Evolutionary conservation across 2,329 filamentous ascomycete species (phyloP).

Genomic region (Stachybotrys elegans): DNA sequence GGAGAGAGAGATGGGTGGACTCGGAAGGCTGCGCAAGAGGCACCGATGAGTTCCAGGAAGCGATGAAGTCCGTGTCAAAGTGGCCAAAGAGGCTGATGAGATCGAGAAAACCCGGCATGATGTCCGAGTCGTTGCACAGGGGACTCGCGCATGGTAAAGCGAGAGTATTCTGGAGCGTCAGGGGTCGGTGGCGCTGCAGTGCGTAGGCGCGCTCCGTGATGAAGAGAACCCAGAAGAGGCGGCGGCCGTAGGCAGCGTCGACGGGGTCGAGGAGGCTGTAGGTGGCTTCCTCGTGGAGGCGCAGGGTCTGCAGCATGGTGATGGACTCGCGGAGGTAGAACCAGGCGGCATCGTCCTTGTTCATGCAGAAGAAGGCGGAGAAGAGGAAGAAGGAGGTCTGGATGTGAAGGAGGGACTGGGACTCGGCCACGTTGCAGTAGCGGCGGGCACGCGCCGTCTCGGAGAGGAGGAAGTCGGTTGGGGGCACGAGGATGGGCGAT

Average conservation of each 20-base stretch:
- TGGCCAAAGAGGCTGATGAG: slow-evolving; percentile 19
- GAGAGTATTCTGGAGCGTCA: slow-evolving; percentile 18
- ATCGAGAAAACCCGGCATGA: slow-evolving; percentile 24
- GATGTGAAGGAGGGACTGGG: slow-evolving; percentile 18
- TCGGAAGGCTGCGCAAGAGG: slow-evolving; percentile 3
- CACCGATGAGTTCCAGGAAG: slow-evolving; percentile 18
- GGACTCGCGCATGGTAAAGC: slow-evolving; percentile 14
- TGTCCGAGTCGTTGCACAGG: slow-evolving; percentile 16
- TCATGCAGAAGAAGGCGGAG: slow-evolving; percentile 21
- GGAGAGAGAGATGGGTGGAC: slow-evolving; percentile 1
- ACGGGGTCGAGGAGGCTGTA: slow-evolving; percentile 10
- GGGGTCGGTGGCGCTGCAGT: slow-evolving; percentile 21
- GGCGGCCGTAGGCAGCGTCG: slow-evolving; percentile 13
- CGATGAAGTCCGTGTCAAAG: slow-evolving; percentile 21
- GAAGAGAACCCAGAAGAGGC: slow-evolving; percentile 24
- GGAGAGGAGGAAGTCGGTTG: slow-evolving; percentile 17
- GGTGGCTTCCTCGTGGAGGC: slow-evolving; percentile 21
- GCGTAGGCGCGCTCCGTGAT: slow-evolving; percentile 27
- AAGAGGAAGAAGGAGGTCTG: slow-evolving; percentile 29
- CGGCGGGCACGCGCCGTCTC: slow-evolving; percentile 20
- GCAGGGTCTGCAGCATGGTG: slow-evolving; percentile 20
- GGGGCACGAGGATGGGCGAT: slow-evolving; percentile 8
- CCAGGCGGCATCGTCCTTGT: slow-evolving; percentile 27
- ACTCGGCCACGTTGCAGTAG: slow-evolving; percentile 17
- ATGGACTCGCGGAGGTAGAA: slow-evolving; percentile 24